Base-by-base conservation (phyloP, 2,329 filamentous ascomycete species). In the Pseudogymnoascus sp. region DNA sequence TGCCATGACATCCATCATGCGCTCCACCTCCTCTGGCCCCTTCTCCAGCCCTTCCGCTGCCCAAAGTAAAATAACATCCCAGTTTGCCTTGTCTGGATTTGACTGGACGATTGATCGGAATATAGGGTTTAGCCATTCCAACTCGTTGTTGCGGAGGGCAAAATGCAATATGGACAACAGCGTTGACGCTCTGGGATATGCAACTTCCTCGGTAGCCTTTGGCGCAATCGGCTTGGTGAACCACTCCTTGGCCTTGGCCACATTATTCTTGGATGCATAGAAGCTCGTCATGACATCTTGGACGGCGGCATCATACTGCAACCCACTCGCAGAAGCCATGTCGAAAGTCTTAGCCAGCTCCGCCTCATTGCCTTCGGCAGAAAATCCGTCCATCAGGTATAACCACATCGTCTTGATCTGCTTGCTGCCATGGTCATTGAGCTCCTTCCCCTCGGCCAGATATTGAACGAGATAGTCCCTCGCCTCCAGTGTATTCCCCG, bases 31-130 rank as follows among this genome's bases (percentile, higher is more conserved):
- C 72, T 90, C 84, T 1, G 88, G 83, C 1, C 85, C 84, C 70
- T 87, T 89, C 18, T 86, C 88, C 60, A 81, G 73, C 8, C 85
- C 82, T 6, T 87, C 81, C 11, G 89, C 86, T 30, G 90, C 87
- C 85, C 88, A 92, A 59, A 90, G 83, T 43, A 94, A 81, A 11
- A 90, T 77, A 11, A 86, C 80, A 69, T 94, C 87, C 85, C 89
- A 91, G 20, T 81, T 81, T 33, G 78, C 73, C 64, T 87, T 85
- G 41, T 69, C 70, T 4, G 76, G 79, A 59, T 72, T 75, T 47
- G 70, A 73, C 59, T 81, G 76, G 6, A 72, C 43, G 7, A 69
- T 50, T 9, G 66, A 73, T n/a, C 75, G 76, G 63, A 91, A 85
- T 9, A 88, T 75, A 1, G 76, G 71, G 60, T 82, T 79, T 1